These are phyloP conservation scores for Trifolium dubium DNA, from an alignment of 306 rosid species.

Conservation along the genomic window DNA sequence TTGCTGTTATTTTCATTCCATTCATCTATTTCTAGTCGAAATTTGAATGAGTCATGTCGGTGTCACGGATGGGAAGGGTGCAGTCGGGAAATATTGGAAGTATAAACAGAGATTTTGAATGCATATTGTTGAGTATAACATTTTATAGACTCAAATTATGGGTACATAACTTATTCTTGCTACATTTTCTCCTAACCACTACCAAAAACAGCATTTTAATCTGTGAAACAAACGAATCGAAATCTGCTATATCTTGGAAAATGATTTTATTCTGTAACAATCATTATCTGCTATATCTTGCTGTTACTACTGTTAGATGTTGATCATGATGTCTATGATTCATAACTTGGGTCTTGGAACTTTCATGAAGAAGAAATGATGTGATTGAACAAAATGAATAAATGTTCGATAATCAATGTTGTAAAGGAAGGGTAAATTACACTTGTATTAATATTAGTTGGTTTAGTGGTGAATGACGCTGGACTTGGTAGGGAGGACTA, in stretches of 20 bases:
- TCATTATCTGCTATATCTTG: too few species aligned
- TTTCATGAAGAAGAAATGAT: not conserved
- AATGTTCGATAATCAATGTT: not conserved
- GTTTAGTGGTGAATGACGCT: too few species aligned
- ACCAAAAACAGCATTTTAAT: too few species aligned
- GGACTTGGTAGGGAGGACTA: too few species aligned
- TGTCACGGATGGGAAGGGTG: conserved; percentile 24
- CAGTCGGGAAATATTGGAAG: conserved; percentile 17
- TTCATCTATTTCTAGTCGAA: conserved; percentile 33
- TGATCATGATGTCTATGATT: not conserved
- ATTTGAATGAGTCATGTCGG: conserved; percentile 32
- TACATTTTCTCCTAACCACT: not conserved
- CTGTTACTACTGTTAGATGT: not conserved
- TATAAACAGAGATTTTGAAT: conserved; percentile 42
- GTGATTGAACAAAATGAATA: not conserved
- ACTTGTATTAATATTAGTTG: too few species aligned
- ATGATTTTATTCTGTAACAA: too few species aligned
- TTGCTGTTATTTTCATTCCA: conserved; percentile 43
- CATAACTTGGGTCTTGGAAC: not conserved
- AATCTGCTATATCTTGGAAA: too few species aligned
- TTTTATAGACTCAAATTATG: conserved; percentile 19
- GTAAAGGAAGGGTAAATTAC: not conserved
- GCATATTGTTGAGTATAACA: conserved; percentile 37
- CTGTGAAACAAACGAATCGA: too few species aligned
- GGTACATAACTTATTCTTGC: not conserved